These are phyloP conservation scores for Boletus insuetus DNA, from an alignment of 768 basidiomycete genomes.

Conservation along the genomic window DNA sequence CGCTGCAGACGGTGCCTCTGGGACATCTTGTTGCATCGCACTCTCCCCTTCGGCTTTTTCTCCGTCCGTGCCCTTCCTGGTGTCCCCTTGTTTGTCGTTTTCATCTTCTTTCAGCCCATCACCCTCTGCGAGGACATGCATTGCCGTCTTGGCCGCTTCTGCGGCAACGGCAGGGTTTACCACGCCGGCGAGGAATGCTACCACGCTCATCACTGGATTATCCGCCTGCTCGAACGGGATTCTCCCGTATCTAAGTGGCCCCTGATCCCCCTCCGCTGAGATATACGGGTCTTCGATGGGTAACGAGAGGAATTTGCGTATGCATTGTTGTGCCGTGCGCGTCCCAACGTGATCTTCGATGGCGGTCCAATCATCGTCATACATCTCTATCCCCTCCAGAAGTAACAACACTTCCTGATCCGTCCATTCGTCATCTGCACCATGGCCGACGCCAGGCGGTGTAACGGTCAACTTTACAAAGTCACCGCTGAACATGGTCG, in stretches of 20 bases:
- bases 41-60: conserved; percentile 44
- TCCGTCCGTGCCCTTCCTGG: conserved; percentile 33
- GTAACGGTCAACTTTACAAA: conserved; percentile 78
- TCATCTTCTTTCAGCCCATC: conserved; percentile 41
- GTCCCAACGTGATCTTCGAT: conserved; percentile 94
- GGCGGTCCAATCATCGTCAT: conserved; percentile 93
- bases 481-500: conserved; percentile 94
- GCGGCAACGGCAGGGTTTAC: conserved; percentile 89
- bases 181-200: conserved; percentile 93
- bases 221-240: conserved; percentile 94
- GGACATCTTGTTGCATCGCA: conserved; percentile 34
- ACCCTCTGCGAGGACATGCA: conserved; percentile 75
- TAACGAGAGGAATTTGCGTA: conserved; percentile 90
- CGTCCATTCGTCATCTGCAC: conserved; percentile 72
- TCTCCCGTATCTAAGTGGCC: conserved; percentile 68
- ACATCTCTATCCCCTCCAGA: conserved; percentile 98
- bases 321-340: conserved; percentile 89
- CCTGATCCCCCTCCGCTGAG: conserved; percentile 71
- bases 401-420: conserved; percentile 88
- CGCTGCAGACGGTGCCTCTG: conserved; percentile 4
- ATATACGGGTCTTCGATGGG: conserved; percentile 97
- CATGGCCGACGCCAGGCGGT: conserved; percentile 32
- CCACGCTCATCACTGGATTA: conserved; percentile 98
- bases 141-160: conserved; percentile 87
- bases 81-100: conserved; percentile 21